Conservation (phyloP, 75 land plant genomes). For the Cupressus sempervirens region DNA sequence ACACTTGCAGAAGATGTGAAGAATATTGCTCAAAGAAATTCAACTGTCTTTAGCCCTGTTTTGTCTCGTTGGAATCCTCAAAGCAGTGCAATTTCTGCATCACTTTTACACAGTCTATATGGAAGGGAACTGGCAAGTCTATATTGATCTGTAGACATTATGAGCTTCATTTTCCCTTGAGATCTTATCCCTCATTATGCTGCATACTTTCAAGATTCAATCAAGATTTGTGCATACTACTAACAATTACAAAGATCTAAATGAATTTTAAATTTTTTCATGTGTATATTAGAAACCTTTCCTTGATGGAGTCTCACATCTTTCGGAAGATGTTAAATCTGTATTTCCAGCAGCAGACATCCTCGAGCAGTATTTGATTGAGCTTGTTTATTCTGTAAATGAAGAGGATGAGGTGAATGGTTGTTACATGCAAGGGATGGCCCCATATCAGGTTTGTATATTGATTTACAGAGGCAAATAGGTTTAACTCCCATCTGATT, state of each 20-base stretch:
- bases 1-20: conserved; percentile 65
- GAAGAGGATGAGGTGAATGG: conserved; percentile 24
- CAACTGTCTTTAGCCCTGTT: conserved; percentile 54
- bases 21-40: conserved; percentile 57
- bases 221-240: neutral
- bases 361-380: conserved; percentile 51
- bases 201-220: neutral
- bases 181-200: neutral
- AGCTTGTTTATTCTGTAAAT: conserved; percentile 36
- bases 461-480: neutral
- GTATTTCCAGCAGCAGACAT: conserved; percentile 80
- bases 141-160: conserved; percentile 36
- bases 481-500: neutral
- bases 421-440: conserved; percentile 34
- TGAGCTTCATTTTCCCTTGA: neutral
- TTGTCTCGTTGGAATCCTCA: conserved; percentile 60
- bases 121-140: conserved; percentile 43
- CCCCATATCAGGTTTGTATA: conserved; percentile 56
- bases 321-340: conserved; percentile 69
- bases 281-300: conserved; percentile 67
- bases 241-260: neutral
- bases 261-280: neutral
- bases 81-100: conserved; percentile 46
- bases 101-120: conserved; percentile 42
- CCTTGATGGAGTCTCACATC: conserved; percentile 60